Evolutionary conservation across 176 grass and related monocot species (phyloP).

Genomic region (Ananas comosus): DNA sequence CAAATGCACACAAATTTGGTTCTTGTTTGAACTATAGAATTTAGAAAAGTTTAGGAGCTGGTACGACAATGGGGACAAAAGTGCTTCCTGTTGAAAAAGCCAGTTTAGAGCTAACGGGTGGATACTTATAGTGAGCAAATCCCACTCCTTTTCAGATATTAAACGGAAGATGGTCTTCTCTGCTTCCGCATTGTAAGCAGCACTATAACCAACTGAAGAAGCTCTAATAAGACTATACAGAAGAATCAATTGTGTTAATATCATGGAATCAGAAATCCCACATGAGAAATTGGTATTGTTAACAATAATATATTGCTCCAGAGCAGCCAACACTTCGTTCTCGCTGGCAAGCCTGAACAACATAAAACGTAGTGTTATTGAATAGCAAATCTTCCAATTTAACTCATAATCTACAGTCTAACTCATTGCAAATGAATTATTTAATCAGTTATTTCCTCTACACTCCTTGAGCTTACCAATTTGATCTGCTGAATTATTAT

Average conservation of each 20-base stretch:
- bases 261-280: conserved; percentile 34
- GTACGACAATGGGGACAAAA: conserved; percentile 40
- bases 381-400: too few species aligned
- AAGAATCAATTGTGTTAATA: conserved; percentile 64
- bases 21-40: conserved; percentile 43
- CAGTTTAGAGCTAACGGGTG: conserved; percentile 68
- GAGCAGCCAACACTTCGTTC: conserved; percentile 69
- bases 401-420: too few species aligned
- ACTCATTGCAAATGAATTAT: too few species aligned
- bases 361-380: too few species aligned
- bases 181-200: conserved; percentile 58
- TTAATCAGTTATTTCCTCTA: too few species aligned
- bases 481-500: too few species aligned
- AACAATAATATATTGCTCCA: conserved; percentile 92
- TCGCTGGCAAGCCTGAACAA: conserved; percentile 45
- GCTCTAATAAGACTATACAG: conserved; percentile 80
- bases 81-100: conserved; percentile 72
- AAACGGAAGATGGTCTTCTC: conserved; percentile 66
- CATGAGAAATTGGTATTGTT: conserved; percentile 52
- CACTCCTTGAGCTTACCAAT: too few species aligned
- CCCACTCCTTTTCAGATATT: conserved; percentile 52
- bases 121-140: conserved; percentile 48
- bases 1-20: conserved; percentile 24
- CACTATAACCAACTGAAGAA: conserved; percentile 28
- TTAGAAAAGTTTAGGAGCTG: conserved; percentile 70